Base-by-base conservation (phyloP, 2,329 filamentous ascomycete species). In the Trichoderma oligosporum region DNA sequence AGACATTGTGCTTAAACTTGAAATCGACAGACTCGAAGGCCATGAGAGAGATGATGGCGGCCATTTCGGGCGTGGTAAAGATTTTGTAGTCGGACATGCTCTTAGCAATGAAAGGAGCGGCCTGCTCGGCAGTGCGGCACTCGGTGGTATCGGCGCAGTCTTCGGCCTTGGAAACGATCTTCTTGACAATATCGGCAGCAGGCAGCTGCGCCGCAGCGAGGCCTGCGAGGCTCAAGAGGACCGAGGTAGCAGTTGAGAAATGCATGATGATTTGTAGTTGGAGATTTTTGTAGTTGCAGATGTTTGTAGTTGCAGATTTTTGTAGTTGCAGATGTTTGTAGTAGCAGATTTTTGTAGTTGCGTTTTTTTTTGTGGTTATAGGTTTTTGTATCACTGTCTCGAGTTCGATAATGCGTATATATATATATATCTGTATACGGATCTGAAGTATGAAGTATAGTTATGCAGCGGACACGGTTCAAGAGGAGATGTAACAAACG, bases 21-120 rank as follows among this genome's bases (percentile, higher is more conserved):
- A 92, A 89, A 61, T 85, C 78, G 20, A 57, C 83, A 1, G 82
- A 84, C 74, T 95, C 91, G 67, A 85, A 85, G 9, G 86, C 82
- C 74, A 89, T 87, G 66, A 91, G 76, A 11, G 85, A 78, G 41
- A 94, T 67, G 14, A 92, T 71, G 20, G 85, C 88, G 6, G 89
- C 89, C 67, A 88, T 84, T 64, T 87, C 82, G 20, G 77, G 80
- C 20, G 73, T 71, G 31, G 70, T 69, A 46, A 72, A 77, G 63
- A 91, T 74, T 3, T 69, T 62, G 75, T 89, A 87, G 9, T 76
- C 71, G 16, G 66, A 57, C 70, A 91, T 85, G 33, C 82, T 79
- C 6, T 72, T 62, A 65, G 74, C 73, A 60, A 93, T 77, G 61
- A 73, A 76, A 1, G 78, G 75, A 0, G 82, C 86, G 2, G 85